phyloP scores from a whole-genome alignment of 1,139 yeast genomes.

The Taiozyma sp. region DNA sequence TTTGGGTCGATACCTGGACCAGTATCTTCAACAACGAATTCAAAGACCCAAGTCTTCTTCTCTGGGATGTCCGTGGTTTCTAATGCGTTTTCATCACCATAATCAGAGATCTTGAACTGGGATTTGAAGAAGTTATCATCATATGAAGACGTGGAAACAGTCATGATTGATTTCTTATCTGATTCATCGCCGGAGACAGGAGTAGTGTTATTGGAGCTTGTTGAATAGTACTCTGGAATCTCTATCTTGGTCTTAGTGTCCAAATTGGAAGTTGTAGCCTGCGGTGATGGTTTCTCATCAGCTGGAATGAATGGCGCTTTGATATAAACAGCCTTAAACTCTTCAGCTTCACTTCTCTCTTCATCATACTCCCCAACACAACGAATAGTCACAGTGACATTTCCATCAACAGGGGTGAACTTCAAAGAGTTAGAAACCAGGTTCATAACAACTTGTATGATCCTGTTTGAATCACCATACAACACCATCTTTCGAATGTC shows the following conservation, averaged over 20 bases:
- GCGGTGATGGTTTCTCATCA: not conserved
- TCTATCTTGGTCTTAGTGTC: not conserved
- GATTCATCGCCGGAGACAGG: conserved; percentile 19
- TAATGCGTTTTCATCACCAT: conserved; percentile 20
- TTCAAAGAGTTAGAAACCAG: conserved; percentile 83
- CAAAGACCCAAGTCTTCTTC: conserved; percentile 55
- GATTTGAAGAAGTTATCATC: conserved; percentile 50
- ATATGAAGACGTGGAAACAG: conserved; percentile 49
- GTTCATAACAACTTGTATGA: conserved; percentile 84
- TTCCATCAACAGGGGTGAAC: conserved; percentile 85
- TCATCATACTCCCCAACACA: conserved; percentile 72
- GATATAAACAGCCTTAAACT: conserved; percentile 34
- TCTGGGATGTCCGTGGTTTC: conserved; percentile 26
- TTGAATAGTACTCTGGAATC: conserved; percentile 3
- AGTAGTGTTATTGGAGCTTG: conserved; percentile 13
- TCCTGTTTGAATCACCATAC: conserved; percentile 82
- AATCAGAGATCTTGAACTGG: conserved; percentile 35
- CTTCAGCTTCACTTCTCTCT: conserved; percentile 30
- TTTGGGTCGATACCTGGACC: conserved; percentile 90
- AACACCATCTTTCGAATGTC: conserved; percentile 56
- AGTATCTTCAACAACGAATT: conserved; percentile 78
- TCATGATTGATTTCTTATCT: conserved; percentile 34
- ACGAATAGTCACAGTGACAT: conserved; percentile 62
- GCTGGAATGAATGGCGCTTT: conserved; percentile 7
- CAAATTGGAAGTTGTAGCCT: not conserved